phyloP scores from a whole-genome alignment of 2,329 filamentous ascomycete genomes.

The Ophioceras dolichostomum region DNA sequence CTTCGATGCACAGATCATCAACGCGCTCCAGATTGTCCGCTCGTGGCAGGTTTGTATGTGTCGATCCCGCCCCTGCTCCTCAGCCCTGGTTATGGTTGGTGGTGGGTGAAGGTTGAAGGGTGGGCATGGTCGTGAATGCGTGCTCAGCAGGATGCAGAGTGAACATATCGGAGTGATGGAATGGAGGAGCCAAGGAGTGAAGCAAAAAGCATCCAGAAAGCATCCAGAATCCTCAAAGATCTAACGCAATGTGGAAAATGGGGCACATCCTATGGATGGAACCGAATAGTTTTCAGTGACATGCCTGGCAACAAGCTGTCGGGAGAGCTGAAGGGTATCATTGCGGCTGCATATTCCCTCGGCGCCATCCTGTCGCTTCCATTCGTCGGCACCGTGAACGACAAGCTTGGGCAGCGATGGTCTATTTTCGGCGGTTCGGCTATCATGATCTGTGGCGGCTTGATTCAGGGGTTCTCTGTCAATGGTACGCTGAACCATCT shows the following conservation, averaged over 20 bases:
- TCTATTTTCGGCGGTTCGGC: slow-evolving; percentile 38
- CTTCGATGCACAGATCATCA: slow-evolving; percentile 34
- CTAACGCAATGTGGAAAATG: no score
- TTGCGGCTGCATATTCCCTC: slow-evolving; percentile 38
- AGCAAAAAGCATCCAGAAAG: no score
- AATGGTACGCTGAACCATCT: slow-evolving; percentile 27
- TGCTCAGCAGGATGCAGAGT: no score
- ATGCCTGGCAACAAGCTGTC: background rate
- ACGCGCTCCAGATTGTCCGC: slow-evolving; percentile 23
- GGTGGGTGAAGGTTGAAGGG: no score
- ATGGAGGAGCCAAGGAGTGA: no score
- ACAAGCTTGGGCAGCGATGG: slow-evolving; percentile 35
- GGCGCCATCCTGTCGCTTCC: slow-evolving; percentile 38
- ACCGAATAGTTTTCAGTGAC: background rate
- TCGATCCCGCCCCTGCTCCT: no score
- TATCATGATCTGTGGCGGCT: slow-evolving; percentile 37
- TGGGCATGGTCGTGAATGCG: no score
- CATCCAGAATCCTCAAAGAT: no score
- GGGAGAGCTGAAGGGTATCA: slow-evolving; percentile 24
- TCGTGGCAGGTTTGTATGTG: slow-evolving; percentile 21
- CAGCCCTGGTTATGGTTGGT: no score
- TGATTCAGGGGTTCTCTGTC: slow-evolving; percentile 36
- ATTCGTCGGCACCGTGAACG: slow-evolving; percentile 36
- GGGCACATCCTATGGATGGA: no score
- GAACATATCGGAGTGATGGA: no score